phyloP scores from a whole-genome alignment of 371 early-diverging fungal species.

The Apophysomyces sp. region DNA sequence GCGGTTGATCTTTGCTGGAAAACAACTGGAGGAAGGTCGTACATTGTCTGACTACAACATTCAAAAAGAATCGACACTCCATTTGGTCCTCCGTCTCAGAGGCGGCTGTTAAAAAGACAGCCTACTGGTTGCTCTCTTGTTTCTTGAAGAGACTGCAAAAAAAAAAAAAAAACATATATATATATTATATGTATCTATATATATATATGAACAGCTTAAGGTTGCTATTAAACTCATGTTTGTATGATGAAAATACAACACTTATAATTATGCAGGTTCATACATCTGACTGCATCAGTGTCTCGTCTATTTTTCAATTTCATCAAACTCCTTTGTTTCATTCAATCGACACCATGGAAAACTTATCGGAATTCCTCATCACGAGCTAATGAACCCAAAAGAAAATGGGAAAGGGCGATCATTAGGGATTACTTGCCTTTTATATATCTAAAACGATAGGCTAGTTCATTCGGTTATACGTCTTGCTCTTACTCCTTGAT shows the following conservation, averaged over 20 bases:
- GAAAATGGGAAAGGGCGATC: background rate
- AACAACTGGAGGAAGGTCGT: constrained; percentile 84
- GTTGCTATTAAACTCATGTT: too few species aligned
- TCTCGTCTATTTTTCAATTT: too few species aligned
- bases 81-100: constrained; percentile 89
- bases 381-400: background rate
- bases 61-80: constrained; percentile 86
- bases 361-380: background rate
- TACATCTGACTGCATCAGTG: background rate
- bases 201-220: too few species aligned
- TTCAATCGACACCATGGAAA: background rate
- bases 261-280: background rate
- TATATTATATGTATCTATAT: too few species aligned
- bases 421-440: background rate
- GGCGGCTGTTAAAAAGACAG: constrained; percentile 57
- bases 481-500: constrained; percentile 1
- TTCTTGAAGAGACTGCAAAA: too few species aligned
- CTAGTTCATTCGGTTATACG: background rate
- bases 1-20: constrained; percentile 83
- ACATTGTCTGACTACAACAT: constrained; percentile 74
- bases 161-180: too few species aligned
- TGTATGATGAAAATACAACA: too few species aligned
- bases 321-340: background rate
- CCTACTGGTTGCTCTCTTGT: background rate
- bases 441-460: background rate